These are phyloP conservation scores for Hibiscus trionum DNA, from an alignment of 345 rosid species.

Conservation along the genomic window DNA sequence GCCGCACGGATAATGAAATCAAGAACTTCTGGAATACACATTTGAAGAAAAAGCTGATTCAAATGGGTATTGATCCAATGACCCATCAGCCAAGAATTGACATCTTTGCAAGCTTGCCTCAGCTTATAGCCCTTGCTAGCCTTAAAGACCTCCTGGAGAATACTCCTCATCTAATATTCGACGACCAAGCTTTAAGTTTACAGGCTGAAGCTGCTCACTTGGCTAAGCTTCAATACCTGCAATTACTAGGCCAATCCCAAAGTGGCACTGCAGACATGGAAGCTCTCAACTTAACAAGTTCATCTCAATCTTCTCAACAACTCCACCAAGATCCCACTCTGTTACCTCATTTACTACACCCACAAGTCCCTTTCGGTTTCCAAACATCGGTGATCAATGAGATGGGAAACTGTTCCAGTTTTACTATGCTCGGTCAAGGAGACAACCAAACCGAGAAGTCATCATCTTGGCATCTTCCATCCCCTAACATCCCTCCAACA, in stretches of 20 bases:
- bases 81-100: conserved; percentile 68
- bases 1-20: conserved; percentile 50
- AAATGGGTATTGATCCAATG: conserved; percentile 65
- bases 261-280: conserved; percentile 33
- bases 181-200: conserved; percentile 39
- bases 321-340: conserved; percentile 32
- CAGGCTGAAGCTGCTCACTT: conserved; percentile 48
- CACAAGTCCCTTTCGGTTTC: conserved; percentile 39
- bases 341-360: conserved; percentile 34
- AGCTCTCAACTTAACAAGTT: conserved; percentile 21
- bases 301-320: conserved; percentile 32
- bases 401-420: conserved; percentile 19
- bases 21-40: conserved; percentile 61
- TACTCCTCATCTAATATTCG: conserved; percentile 16
- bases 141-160: conserved; percentile 36
- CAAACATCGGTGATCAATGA: conserved; percentile 30
- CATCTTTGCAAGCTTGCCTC: conserved; percentile 45
- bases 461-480: conserved; percentile 26
- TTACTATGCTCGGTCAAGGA: conserved; percentile 18
- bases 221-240: conserved; percentile 45
- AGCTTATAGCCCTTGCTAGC: conserved; percentile 51
- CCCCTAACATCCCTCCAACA: conserved; percentile 19
- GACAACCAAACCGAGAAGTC: conserved; percentile 15
- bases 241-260: conserved; percentile 31
- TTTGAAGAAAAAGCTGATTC: conserved; percentile 54